Base-by-base conservation (phyloP, 768 basidiomycete species). In the Tulasnella sp. region DNA sequence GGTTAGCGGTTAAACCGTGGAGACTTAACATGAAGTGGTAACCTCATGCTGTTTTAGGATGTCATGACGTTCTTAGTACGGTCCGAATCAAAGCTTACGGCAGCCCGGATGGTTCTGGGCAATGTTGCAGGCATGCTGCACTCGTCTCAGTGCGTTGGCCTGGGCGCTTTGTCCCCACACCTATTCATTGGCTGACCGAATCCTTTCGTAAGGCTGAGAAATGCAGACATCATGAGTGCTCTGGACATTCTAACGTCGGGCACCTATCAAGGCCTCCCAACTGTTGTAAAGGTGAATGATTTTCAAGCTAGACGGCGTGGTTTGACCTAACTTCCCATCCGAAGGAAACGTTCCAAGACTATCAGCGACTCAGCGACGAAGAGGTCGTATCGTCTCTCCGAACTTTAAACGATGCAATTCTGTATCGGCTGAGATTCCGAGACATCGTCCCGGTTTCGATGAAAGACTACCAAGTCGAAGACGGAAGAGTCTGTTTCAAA, bases 221-320 rank as follows among this genome's bases (percentile, higher is more conserved):
- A 98, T 85, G 95, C 97, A 80, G 97, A 99, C 85, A 87, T 98
- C 34, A 88, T 96, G 5, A 97, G 96, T 0, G 97, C 97, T 34
- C 86, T 98, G 48, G 93, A 96, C 82, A 93, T 98, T 77, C 88
- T 98, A 42, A 93, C 93, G 1, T 92, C 91, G 18, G 97, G 96
- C 0, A 92, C 93, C 21, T 99, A 98, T 83, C 87, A 91, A 52
- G 88, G 95, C 38, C 89, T 99, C 21, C 96, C 97, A 24, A 89
- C 91, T 1, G 88, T 87, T 75, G 92, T 97, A 84, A 94, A 93
- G 90, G 95, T 94, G 76, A 31, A 82, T 82, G 79, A 21, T 46
- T 58, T 31, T 10, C 6, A 3, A 24, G 71, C 24, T 71, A 71
- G 38, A 31, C 34, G 42, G 14, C 71, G 75, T n/a, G 56, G 31